Base-by-base conservation (phyloP, 2,329 filamentous ascomycete genomes). In the Fusarium sp. region DNA sequence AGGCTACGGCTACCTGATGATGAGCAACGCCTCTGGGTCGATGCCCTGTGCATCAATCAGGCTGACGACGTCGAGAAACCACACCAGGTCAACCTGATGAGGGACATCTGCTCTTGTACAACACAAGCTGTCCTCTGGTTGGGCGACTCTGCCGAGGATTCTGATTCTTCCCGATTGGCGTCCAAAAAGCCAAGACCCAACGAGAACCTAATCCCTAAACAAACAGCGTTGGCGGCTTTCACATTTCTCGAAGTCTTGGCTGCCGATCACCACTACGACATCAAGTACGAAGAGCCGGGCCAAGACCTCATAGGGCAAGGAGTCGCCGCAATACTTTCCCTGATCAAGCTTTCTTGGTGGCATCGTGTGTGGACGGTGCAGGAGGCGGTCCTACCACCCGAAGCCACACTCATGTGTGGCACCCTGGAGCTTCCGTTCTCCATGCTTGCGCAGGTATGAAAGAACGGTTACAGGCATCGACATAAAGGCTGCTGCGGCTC, bases 141-240 rank as follows among this genome's bases (percentile, higher is more conserved):
- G 8, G 57, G 68, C 6, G 50, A 70, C 16, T 45, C 40, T 42
- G 11, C 33, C 10, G 82, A 87, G 70, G 88, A 90, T 71, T 82
- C 82, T 0, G 47, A 20, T 31, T 20, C 47, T 14, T 14, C 47
- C 25, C 42, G 22, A 47, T 52, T 29, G 25, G 5, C 47, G 5
- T 52, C 16, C 7, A n/a, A 29, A 29, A n/a, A n/a, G 47, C 25
- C 47, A 52, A 52, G 16, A 31, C 14, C 47, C 47, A 33, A 29
- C 18, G 27, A 31, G n/a, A 54, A 54, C 27, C 13, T 54, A 13
- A 54, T 54, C 13, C 27, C 47, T 11, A 27, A 54, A 2, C 27
- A 54, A 54, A 54, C 27, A 54, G 47, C 14, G 2, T 9, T 31
- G 47, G 27, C 18, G 25, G 47, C 47, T 20, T 54, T 54, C 27